Percentiles rank a stretch among this genome's conserved stretches.
These are phyloP conservation scores for Mediolabrus comicus DNA, from an alignment of 108 stramenopile genomes.

Conservation along the genomic window DNA sequence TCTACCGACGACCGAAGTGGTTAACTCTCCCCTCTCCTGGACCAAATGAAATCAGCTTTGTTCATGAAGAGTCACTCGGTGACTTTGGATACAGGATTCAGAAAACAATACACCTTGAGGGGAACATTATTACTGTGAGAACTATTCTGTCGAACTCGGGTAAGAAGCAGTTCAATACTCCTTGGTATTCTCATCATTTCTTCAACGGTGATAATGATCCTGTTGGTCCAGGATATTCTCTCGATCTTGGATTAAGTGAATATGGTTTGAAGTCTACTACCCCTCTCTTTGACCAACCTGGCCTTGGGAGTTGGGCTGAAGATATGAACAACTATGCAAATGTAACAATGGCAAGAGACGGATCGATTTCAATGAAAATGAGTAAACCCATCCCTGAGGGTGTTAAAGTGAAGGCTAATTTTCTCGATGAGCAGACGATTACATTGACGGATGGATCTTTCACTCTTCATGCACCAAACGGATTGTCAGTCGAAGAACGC, in stretches of 20 bases:
- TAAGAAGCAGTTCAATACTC: slow-evolving; percentile 66
- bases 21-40: slow-evolving; percentile 20
- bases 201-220: slow-evolving; percentile 72
- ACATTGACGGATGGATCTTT: slow-evolving; percentile 60
- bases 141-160: slow-evolving; percentile 70
- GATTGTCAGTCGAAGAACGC: slow-evolving; percentile 51
- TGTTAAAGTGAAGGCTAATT: slow-evolving; percentile 77
- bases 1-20: slow-evolving; percentile 62
- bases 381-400: slow-evolving; percentile 55
- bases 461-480: slow-evolving; percentile 57
- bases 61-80: slow-evolving; percentile 55
- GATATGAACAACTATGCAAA: slow-evolving; percentile 59
- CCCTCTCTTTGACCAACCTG: slow-evolving; percentile 70
- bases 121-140: slow-evolving; percentile 58
- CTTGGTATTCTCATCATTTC: slow-evolving; percentile 86
- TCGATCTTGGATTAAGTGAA: slow-evolving; percentile 59
- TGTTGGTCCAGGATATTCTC: slow-evolving; percentile 58
- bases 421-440: slow-evolving; percentile 55
- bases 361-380: slow-evolving; percentile 51
- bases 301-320: slow-evolving; percentile 61
- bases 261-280: slow-evolving; percentile 27
- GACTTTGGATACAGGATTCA: slow-evolving; percentile 62
- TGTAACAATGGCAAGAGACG: slow-evolving; percentile 38
- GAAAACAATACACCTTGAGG: slow-evolving; percentile 54
- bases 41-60: slow-evolving; percentile 38